Percentiles rank a stretch among this genome's conserved stretches.
Evolutionary conservation across 78 protist species (phyloP).

Genomic region (Dictyostelium purpureum): DNA sequence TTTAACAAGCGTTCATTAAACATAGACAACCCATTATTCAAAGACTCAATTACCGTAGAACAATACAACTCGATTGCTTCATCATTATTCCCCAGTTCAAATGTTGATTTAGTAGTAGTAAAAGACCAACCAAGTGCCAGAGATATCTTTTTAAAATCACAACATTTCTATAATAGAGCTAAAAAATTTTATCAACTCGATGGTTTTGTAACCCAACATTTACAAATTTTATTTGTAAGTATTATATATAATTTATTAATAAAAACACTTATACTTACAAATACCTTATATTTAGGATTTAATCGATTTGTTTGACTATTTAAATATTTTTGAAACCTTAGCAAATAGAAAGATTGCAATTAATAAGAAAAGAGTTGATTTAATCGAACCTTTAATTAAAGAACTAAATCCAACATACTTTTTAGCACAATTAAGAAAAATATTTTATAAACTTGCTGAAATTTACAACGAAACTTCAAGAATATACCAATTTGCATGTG

Average conservation of each 20-base stretch:
- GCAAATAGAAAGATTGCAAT: slow-evolving; percentile 8
- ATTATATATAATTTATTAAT: too few relatives aligned
- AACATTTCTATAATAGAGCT: slow-evolving; percentile 21
- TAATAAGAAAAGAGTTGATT: slow-evolving; percentile 4
- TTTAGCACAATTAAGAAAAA: neutral
- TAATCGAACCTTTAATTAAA: slow-evolving; percentile 9
- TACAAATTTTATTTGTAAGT: slow-evolving; percentile 25
- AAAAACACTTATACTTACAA: neutral
- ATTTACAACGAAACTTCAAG: slow-evolving; percentile 1
- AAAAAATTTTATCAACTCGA: slow-evolving; percentile 20
- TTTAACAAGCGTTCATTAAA: slow-evolving; percentile 2
- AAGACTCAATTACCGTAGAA: neutral
- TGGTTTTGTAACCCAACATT: slow-evolving; percentile 30
- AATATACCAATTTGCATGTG: slow-evolving; percentile 3
- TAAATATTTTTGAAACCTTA: slow-evolving; percentile 1
- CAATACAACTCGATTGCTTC: neutral
- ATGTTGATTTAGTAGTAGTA: neutral
- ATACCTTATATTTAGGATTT: neutral
- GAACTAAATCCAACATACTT: slow-evolving; percentile 30
- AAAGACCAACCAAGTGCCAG: neutral
- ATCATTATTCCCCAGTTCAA: neutral
- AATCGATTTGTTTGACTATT: slow-evolving; percentile 6
- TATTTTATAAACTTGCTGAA: slow-evolving; percentile 23
- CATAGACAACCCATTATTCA: slow-evolving; percentile 4
- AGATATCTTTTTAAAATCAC: slow-evolving; percentile 19